phyloP scores from a whole-genome alignment of 192 early-diverging fungal species.

The Mortierella claussenii region DNA sequence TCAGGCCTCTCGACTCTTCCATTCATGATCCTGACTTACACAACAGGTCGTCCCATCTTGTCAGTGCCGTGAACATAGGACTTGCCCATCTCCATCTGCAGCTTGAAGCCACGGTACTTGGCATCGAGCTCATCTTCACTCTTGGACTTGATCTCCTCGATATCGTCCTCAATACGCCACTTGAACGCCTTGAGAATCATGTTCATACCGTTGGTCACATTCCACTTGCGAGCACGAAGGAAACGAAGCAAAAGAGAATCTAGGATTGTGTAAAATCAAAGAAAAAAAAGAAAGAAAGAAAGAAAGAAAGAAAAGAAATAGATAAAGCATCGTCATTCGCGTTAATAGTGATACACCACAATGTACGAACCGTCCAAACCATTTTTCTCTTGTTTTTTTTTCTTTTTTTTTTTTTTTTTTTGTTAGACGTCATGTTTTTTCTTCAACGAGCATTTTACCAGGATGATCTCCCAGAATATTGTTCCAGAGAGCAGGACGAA shows the following conservation, averaged over 20 bases:
- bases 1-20: too few relatives aligned
- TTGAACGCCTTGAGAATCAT: slow-evolving; percentile 79
- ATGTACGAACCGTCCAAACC: too few relatives aligned
- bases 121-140: slow-evolving; percentile 40
- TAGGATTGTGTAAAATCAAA: background rate
- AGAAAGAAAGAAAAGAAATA: slow-evolving; percentile 1
- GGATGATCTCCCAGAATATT: slow-evolving; percentile 50
- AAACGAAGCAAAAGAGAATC: slow-evolving; percentile 83
- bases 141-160: slow-evolving; percentile 59
- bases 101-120: slow-evolving; percentile 42
- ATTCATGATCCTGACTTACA: too few relatives aligned
- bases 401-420: too few relatives aligned
- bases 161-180: slow-evolving; percentile 77
- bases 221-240: slow-evolving; percentile 92
- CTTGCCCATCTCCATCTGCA: slow-evolving; percentile 62
- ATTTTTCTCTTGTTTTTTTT: too few relatives aligned
- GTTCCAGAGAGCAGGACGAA: slow-evolving; percentile 49
- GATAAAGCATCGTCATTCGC: background rate
- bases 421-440: too few relatives aligned
- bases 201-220: slow-evolving; percentile 74
- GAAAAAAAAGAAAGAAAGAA: background rate
- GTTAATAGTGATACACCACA: too few relatives aligned
- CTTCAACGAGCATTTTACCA: too few relatives aligned
- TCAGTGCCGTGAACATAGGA: slow-evolving; percentile 62
- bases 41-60: slow-evolving; percentile 59